Evolutionary conservation across 805 yeast genomes (phyloP).

Genomic region (Metschnikowia cubensis): DNA sequence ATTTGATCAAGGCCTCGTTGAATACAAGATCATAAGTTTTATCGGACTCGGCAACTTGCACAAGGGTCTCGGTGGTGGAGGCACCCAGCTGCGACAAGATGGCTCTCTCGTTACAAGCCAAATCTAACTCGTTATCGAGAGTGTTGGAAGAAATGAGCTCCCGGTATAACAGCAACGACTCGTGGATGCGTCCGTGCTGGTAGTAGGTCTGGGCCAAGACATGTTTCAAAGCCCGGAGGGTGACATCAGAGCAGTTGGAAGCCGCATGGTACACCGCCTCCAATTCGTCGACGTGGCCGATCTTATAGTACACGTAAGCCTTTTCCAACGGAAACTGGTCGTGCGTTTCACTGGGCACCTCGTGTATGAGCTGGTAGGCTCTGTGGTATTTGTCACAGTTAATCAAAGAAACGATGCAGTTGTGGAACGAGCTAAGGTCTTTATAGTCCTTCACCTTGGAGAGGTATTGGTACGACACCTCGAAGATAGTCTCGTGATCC

Average conservation of each 20-base stretch:
- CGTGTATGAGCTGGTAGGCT: constrained; percentile 43
- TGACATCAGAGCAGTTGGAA: constrained; percentile 12
- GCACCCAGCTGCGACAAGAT: constrained; percentile 48
- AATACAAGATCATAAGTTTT: constrained; percentile 54
- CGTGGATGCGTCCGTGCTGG: constrained; percentile 39
- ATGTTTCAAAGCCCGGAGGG: constrained; percentile 40
- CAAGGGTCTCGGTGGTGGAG: constrained; percentile 1
- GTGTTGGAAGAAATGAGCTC: constrained; percentile 32
- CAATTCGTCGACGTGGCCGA: constrained; percentile 39
- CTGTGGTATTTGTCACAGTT: constrained; percentile 52
- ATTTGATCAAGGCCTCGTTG: constrained; percentile 52
- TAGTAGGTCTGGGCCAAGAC: constrained; percentile 53
- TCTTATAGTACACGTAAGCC: constrained; percentile 58
- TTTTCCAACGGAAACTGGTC: constrained; percentile 43
- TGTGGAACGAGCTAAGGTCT: constrained; percentile 34
- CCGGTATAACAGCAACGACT: constrained; percentile 46
- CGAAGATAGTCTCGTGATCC: constrained; percentile 36
- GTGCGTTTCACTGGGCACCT: constrained; percentile 35
- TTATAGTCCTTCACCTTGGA: constrained; percentile 34
- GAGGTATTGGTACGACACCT: constrained; percentile 39
- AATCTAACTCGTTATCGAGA: constrained; percentile 47
- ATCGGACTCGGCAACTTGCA: constrained; percentile 14
- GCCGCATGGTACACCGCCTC: constrained; percentile 15
- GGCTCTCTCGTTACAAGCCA: constrained; percentile 64
- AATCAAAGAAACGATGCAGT: constrained; percentile 55